Conservation (phyloP, 2,329 filamentous ascomycete species). For the Aspergillus quadricinctus region DNA sequence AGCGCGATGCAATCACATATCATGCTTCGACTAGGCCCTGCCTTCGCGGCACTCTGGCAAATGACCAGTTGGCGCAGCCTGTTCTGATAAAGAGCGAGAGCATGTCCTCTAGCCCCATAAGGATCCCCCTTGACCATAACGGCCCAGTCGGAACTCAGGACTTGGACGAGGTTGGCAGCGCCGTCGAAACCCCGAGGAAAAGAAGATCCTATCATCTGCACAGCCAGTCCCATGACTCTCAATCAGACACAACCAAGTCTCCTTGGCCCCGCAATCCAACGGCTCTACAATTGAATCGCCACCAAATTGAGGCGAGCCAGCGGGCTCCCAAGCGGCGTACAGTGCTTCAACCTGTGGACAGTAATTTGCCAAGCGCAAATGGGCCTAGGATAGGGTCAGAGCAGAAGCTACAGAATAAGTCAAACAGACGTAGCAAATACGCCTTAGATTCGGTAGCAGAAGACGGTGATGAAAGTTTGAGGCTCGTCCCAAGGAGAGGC, state of each 20-base stretch:
- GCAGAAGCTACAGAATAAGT: conserved; percentile 36
- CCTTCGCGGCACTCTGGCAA: neutral
- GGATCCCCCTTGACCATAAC: conserved; percentile 4
- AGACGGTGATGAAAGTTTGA: conserved; percentile 40
- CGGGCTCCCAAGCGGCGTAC: conserved; percentile 1
- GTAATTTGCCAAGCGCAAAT: conserved; percentile 17
- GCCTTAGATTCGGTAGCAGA: conserved; percentile 47
- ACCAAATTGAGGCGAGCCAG: neutral
- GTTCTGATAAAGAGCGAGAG: conserved; percentile 34
- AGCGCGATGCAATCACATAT: conserved; percentile 5
- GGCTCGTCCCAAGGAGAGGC: neutral
- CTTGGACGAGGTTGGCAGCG: conserved; percentile 48
- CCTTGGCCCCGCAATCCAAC: neutral
- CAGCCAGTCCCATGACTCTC: neutral
- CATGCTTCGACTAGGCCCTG: neutral
- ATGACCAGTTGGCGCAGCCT: conserved; percentile 11
- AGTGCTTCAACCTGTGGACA: conserved; percentile 26
- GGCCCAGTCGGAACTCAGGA: conserved; percentile 56
- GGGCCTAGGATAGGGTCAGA: conserved; percentile 5
- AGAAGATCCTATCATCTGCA: conserved; percentile 7
- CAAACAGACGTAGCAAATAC: conserved; percentile 19
- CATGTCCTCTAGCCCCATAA: conserved; percentile 30
- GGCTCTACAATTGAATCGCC: neutral
- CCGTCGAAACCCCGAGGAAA: conserved; percentile 41
- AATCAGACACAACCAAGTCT: neutral